Evolutionary conservation across 345 rosid genomes (phyloP), one percentile per base, ranked within the genome.

Genomic region (Brassica incana): DNA sequence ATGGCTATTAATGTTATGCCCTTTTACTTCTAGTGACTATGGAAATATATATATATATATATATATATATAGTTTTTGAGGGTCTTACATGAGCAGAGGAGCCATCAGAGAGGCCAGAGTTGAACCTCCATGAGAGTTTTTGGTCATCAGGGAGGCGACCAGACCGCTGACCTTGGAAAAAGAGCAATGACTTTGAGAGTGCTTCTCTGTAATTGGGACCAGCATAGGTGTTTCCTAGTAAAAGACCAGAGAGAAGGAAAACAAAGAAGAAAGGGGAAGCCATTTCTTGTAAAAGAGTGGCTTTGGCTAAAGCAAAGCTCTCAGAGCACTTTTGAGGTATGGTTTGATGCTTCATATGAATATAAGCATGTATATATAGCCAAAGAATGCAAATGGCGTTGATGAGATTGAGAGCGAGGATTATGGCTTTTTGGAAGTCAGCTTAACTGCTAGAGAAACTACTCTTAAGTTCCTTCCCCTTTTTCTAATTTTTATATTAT

Each of bases 121-220:
- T 81, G 66, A 88, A 90, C 80, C 97, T 85, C 99, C 99, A 95
- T 9, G 81, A 48, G 74, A 94, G 8, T 35, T 73, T 70, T 81
- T 91, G 92, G 74, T 80, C 78, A 11, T 71, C 2, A 4, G 97
- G 88, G 18, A 92, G 89, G 78, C 81, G 87, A 61, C 99, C 99
- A 6, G 98, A 94, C 76, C 97, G 89, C 85, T 94, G 98, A 2
- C 92, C 98, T 82, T 94, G 91, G 73, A 94, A 94, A 81, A 94
- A 95, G 72, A 95, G 52, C 8, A 95, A 70, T 62, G 97, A 92
- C 80, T 91, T 95, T 3, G 88, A 85, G 2, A 95, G 83, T 10
- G 99, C 99, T n/a, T 95, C 97, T 71, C 25, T 86, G 86, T 95
- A 95, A 81, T 91, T 85, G 10, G 93, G 98, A 70, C 74, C 86